A percentile compares a stretch with the other conserved stretches of the same genome.
Conservation (phyloP, 2,329 filamentous ascomycete species). For the Cladosporium sp. region DNA sequence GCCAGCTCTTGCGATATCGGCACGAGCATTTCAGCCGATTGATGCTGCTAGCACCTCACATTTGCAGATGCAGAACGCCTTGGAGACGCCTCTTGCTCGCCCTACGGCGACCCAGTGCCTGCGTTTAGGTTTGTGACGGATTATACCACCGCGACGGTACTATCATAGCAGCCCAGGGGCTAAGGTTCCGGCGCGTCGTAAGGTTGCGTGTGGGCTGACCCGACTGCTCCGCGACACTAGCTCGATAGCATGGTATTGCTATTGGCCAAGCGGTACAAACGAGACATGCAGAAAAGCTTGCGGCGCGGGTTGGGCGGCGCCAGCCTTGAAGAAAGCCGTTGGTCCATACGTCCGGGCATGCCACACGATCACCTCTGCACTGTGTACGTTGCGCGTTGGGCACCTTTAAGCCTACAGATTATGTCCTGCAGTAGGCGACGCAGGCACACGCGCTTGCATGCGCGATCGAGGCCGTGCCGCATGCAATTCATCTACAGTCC, state of each 20-base stretch:
- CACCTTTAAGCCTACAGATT: neutral
- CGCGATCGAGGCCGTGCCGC: neutral
- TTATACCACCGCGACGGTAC: neutral
- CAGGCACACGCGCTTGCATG: slow-evolving; percentile 8
- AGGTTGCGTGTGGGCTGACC: slow-evolving; percentile 5
- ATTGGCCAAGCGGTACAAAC: neutral
- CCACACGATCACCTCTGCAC: too few species aligned
- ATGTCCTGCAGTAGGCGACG: slow-evolving; percentile 1
- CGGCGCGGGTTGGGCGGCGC: neutral
- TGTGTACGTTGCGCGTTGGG: too few species aligned
- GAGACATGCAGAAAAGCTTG: slow-evolving; percentile 11
- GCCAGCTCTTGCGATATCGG: neutral
- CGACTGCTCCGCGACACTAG: slow-evolving; percentile 9
- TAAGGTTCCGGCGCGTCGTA: slow-evolving; percentile 8
- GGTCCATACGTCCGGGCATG: neutral
- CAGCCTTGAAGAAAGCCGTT: neutral
- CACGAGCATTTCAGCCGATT: neutral
- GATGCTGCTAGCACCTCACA: too few species aligned
- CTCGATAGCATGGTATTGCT: neutral
- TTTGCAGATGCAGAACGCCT: too few species aligned
- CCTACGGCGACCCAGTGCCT: neutral
- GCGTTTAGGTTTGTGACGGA: neutral
- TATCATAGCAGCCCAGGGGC: slow-evolving; percentile 12
- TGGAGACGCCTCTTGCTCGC: too few species aligned
- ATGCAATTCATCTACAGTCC: neutral